Percentiles rank a stretch among this genome's conserved stretches.
phyloP scores from a whole-genome alignment of 208 protist genomes.

The Entamoeba invadens region DNA sequence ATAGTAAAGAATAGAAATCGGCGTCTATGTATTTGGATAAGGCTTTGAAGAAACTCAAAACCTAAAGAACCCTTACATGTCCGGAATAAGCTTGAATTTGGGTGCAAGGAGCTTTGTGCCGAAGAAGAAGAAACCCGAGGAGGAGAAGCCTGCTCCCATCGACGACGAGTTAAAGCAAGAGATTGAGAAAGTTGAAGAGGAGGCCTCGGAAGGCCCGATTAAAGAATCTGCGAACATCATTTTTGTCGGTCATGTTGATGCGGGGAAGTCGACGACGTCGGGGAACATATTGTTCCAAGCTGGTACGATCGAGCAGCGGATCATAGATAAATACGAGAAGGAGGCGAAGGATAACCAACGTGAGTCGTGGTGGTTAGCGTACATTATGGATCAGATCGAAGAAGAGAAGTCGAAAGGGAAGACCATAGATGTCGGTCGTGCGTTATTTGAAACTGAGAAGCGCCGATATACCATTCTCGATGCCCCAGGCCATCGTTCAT shows the following conservation, averaged over 20 bases:
- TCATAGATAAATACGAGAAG: constrained; percentile 62
- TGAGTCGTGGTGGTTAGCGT: constrained; percentile 78
- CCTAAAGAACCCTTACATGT: neutral
- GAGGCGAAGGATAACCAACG: constrained; percentile 58
- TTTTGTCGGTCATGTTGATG: constrained; percentile 58
- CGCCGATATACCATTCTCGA: constrained; percentile 69
- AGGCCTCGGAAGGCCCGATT: neutral
- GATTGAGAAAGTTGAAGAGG: neutral
- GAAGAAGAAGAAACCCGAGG: neutral
- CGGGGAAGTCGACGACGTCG: constrained; percentile 63
- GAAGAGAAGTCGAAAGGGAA: constrained; percentile 74
- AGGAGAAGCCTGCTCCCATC: neutral
- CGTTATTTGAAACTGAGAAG: constrained; percentile 66
- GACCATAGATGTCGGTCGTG: constrained; percentile 70
- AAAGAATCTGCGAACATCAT: constrained; percentile 36
- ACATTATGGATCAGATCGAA: constrained; percentile 72
- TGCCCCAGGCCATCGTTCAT: constrained; percentile 68
- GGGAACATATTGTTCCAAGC: constrained; percentile 67
- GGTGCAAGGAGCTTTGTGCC: neutral
- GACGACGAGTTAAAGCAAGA: neutral
- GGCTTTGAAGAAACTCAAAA: no score
- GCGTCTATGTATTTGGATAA: no score
- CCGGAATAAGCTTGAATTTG: neutral
- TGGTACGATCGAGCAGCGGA: constrained; percentile 64
- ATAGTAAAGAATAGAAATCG: no score